These are phyloP conservation scores for Saxophila tyrrhenica DNA, from an alignment of 495 filamentous ascomycete species.

Conservation along the genomic window DNA sequence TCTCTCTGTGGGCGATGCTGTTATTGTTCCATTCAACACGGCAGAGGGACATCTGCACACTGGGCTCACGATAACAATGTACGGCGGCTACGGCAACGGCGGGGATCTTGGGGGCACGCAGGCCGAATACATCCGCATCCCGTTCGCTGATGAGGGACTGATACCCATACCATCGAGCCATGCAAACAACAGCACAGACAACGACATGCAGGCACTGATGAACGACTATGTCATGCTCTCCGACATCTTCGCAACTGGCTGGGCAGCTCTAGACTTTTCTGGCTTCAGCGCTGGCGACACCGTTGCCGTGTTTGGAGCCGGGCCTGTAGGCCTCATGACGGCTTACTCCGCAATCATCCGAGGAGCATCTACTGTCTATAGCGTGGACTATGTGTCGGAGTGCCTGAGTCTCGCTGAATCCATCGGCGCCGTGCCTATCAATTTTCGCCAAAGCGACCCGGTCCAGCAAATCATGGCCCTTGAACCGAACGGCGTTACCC, in stretches of 20 bases:
- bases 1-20: constrained; percentile 29
- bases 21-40: constrained; percentile 26
- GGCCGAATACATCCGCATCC: constrained; percentile 35
- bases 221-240: constrained; percentile 31
- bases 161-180: constrained; percentile 24
- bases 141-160: constrained; percentile 30
- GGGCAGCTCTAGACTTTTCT: constrained; percentile 28
- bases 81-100: too few species aligned
- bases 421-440: constrained; percentile 19
- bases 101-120: too few species aligned
- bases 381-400: constrained; percentile 21
- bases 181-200: constrained; percentile 5
- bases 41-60: neutral
- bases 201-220: too few species aligned
- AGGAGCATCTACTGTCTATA: constrained; percentile 28
- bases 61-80: too few species aligned
- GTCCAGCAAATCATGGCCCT: constrained; percentile 11
- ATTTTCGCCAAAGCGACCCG: constrained; percentile 5
- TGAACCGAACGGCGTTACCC: constrained; percentile 13
- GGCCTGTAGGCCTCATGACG: constrained; percentile 32
- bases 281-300: constrained; percentile 30
- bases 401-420: constrained; percentile 22
- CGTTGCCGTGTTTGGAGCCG: constrained; percentile 37
- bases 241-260: constrained; percentile 32
- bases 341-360: constrained; percentile 33